Evolutionary conservation across 129 eudicot genomes (phyloP), one percentile per base, ranked within the genome.

Genomic region (Heracleum sosnowskyi): DNA sequence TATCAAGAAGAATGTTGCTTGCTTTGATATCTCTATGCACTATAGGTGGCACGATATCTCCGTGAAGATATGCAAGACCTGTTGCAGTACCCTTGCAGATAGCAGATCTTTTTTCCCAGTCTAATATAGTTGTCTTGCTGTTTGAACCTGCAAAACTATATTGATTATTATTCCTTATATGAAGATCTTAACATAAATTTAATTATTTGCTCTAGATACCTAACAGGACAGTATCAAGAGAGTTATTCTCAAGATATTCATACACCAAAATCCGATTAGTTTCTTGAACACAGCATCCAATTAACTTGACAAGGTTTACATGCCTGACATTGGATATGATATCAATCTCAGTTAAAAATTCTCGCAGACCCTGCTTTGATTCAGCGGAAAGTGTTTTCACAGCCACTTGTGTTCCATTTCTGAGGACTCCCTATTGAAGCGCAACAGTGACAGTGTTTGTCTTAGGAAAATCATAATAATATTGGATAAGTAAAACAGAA

Each of bases 11-110:
- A 79, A 93, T 85, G 79, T 93, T 93, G 83, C 98, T 93, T 51
- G 98, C 97, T 93, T 93, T 93, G 86, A 93, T 88, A 79, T 93
- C 98, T 77, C 97, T 82, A 77, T 91, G 98, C 73, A 93, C 96
- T 63, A 93, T 93, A 80, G 76, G 93, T 26, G 98, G 98, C 40
- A 88, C 90, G 41, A 90, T 86, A 87, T 95, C 98, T 85, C 92
- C 97, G 78, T 95, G 98, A 80, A 95, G 98, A 87, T 78, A 95
- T 33, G 94, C 89, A 87, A 95, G 98, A 44, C 94, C 98, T 51
- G 79, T 86, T 40, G 97, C 97, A 73, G 89, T 90, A 62, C 96
- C 98, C 83, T 85, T 80, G 82, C 96, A 95, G 69, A 95, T 92
- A 75, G 80, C 85, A 47, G 91, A 82, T 82, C 98, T 87, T 82